Conservation (phyloP, 768 basidiomycete species). For the Mycena amicta region DNA sequence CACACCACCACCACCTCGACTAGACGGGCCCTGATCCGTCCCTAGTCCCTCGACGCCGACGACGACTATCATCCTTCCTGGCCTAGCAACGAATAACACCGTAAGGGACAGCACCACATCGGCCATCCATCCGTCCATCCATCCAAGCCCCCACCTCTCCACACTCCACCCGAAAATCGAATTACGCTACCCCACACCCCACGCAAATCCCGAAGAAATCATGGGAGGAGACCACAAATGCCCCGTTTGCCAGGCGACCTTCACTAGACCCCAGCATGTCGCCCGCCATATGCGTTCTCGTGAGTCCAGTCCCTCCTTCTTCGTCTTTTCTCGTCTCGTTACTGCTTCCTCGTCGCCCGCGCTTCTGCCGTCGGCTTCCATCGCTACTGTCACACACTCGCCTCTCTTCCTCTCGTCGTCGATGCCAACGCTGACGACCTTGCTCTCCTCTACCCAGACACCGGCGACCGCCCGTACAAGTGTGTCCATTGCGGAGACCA, state of each 20-base stretch:
- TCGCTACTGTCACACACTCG: constrained; percentile 3
- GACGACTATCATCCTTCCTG: background rate
- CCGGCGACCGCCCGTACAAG: constrained; percentile 88
- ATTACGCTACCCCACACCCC: background rate
- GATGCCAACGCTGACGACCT: constrained; percentile 1
- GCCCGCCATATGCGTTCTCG: constrained; percentile 90
- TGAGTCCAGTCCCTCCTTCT: constrained; percentile 45
- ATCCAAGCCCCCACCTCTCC: background rate
- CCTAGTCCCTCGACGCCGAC: background rate
- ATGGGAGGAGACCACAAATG: constrained; percentile 89
- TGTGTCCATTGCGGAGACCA: constrained; percentile 88
- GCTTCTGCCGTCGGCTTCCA: background rate
- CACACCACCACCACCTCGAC: background rate
- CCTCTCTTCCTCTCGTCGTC: background rate
- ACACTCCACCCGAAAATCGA: background rate
- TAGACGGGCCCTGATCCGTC: background rate
- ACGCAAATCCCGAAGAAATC: background rate
- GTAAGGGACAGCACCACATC: background rate
- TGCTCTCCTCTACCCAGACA: constrained; percentile 53
- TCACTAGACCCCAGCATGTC: constrained; percentile 89
- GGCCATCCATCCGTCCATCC: background rate
- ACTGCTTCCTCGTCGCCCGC: background rate
- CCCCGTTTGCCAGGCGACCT: constrained; percentile 84
- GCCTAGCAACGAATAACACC: background rate
- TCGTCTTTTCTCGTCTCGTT: constrained; percentile 8